These are phyloP conservation scores for Falciphora oryzae DNA, from an alignment of 2,329 filamentous ascomycete species.

Conservation along the genomic window DNA sequence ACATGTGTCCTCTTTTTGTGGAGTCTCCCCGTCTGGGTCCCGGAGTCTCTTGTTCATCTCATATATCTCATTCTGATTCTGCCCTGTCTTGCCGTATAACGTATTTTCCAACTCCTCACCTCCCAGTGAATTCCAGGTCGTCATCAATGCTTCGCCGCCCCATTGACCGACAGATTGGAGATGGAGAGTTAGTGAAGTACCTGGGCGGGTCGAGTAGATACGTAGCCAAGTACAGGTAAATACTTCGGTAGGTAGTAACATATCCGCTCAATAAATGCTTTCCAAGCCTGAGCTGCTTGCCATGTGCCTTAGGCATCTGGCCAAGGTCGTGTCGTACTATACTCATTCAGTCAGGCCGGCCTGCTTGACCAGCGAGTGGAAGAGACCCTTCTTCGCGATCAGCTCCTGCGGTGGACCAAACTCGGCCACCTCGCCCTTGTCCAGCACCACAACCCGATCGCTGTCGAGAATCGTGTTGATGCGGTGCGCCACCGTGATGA, in stretches of 20 bases:
- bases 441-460: constrained; percentile 89
- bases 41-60: too few species aligned
- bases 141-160: too few species aligned
- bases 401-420: constrained; percentile 83
- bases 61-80: too few species aligned
- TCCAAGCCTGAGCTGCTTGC: neutral
- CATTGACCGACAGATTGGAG: too few species aligned
- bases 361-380: constrained; percentile 88
- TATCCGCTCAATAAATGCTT: neutral
- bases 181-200: neutral
- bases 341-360: constrained; percentile 59
- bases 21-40: too few species aligned
- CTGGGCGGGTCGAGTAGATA: neutral
- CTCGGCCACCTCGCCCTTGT: constrained; percentile 83
- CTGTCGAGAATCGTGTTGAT: constrained; percentile 93
- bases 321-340: too few species aligned
- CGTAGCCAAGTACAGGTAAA: too few species aligned
- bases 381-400: constrained; percentile 69
- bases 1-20: too few species aligned
- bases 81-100: too few species aligned
- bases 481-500: constrained; percentile 96
- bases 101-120: too few species aligned
- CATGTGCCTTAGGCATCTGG: too few species aligned
- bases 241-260: neutral
- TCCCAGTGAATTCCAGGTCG: too few species aligned